Conservation (phyloP, 108 stramenopile species). For the Nitzschia palea region DNA sequence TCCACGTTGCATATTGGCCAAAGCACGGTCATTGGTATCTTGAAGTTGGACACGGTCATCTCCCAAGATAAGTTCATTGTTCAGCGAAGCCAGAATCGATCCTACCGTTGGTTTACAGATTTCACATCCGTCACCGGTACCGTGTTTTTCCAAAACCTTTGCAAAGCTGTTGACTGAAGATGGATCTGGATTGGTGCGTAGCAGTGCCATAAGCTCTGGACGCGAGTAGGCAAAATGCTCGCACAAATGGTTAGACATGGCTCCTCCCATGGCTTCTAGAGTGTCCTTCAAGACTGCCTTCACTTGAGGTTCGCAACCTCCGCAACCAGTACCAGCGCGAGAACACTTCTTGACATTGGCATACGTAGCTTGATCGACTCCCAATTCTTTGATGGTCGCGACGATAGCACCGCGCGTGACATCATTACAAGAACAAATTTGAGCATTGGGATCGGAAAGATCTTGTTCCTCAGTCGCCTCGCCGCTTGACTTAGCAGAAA, state of each 20-base stretch:
- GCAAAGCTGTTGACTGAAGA: conserved; percentile 74
- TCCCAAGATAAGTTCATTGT: conserved; percentile 81
- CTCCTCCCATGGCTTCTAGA: conserved; percentile 78
- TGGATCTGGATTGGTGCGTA: conserved; percentile 72
- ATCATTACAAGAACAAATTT: conserved; percentile 94
- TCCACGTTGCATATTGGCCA: conserved; percentile 95
- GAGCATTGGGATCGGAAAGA: conserved; percentile 63
- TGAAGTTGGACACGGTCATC: conserved; percentile 77
- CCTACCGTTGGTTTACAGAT: conserved; percentile 89
- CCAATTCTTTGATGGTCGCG: conserved; percentile 66
- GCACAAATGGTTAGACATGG: conserved; percentile 83
- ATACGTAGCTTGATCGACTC: conserved; percentile 71
- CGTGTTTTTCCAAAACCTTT: conserved; percentile 83
- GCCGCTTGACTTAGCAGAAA: conserved; percentile 50
- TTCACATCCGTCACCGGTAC: conserved; percentile 88
- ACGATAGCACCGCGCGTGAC: conserved; percentile 79
- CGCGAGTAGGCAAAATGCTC: conserved; percentile 88
- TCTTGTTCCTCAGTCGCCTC: conserved; percentile 57
- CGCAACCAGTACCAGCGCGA: conserved; percentile 91
- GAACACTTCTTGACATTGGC: conserved; percentile 82
- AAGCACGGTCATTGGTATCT: conserved; percentile 91
- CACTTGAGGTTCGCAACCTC: conserved; percentile 91
- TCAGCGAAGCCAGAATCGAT: conserved; percentile 81
- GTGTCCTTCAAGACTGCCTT: conserved; percentile 75
- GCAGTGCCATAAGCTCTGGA: conserved; percentile 86